phyloP scores from a whole-genome alignment of 108 stramenopile species.

The Skeletonema grethae region DNA sequence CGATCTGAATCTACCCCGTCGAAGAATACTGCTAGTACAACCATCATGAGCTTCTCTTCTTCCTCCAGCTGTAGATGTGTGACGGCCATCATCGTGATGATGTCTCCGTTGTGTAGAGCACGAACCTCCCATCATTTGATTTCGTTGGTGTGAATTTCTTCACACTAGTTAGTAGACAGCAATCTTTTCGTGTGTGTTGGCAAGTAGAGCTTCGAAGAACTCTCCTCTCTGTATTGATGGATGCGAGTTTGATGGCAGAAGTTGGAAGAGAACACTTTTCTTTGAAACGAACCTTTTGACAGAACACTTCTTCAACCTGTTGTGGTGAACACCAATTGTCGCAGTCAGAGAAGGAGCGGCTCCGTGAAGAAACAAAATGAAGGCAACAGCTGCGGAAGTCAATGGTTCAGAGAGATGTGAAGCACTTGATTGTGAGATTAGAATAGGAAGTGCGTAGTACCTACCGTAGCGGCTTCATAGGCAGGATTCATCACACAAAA shows the following conservation, averaged over 20 bases:
- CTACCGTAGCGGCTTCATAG: not conserved
- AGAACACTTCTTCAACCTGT: not conserved
- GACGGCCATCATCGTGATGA: not conserved
- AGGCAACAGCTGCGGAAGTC: not conserved
- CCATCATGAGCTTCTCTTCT: not conserved
- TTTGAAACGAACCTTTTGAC: not conserved
- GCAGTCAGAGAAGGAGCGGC: not conserved
- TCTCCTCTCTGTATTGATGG: not conserved
- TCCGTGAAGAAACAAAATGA: not conserved
- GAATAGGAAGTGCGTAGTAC: not conserved
- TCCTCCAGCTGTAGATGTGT: not conserved
- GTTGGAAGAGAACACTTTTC: not conserved
- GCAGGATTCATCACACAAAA: not conserved
- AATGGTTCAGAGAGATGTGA: not conserved
- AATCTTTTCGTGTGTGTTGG: not conserved
- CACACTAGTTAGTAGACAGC: not conserved
- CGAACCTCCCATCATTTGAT: conserved; percentile 46
- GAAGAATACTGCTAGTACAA: not conserved
- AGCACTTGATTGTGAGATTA: not conserved
- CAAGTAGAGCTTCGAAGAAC: too few species aligned
- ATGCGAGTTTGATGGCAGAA: not conserved
- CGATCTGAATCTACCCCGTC: conserved; percentile 6
- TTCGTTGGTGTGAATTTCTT: not conserved
- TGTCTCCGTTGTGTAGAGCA: conserved; percentile 49
- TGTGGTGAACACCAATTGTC: too few species aligned